Percentiles rank a stretch among this genome's conserved stretches.
These are phyloP conservation scores for Irpex rosettiformis DNA, from an alignment of 1,284 basidiomycete genomes.

Conservation along the genomic window DNA sequence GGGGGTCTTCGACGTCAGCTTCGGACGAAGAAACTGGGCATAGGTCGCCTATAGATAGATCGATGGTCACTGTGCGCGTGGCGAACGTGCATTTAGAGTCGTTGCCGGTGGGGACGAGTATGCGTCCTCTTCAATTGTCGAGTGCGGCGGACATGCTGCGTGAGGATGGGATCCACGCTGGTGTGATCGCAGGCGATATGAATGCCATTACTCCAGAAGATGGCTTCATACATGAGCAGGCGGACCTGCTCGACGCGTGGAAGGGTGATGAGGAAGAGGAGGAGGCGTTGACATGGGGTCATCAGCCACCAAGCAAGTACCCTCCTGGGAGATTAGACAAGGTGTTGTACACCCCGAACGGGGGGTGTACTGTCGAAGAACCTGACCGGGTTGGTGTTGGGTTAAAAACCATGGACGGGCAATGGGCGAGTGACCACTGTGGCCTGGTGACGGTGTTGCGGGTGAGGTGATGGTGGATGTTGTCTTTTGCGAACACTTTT, in stretches of 20 bases:
- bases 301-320: constrained; percentile 42
- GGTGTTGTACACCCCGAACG: constrained; percentile 49
- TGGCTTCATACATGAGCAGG: constrained; percentile 33
- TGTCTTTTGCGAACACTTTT: neutral
- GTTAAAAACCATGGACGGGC: constrained; percentile 34
- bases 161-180: constrained; percentile 44
- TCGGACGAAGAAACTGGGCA: constrained; percentile 10
- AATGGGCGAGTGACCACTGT: constrained; percentile 66
- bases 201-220: constrained; percentile 55
- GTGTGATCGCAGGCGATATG: constrained; percentile 67
- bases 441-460: constrained; percentile 50
- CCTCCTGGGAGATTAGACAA: constrained; percentile 59
- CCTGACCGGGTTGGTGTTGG: constrained; percentile 54
- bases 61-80: constrained; percentile 43
- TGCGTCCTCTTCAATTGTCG: constrained; percentile 50
- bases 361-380: constrained; percentile 44
- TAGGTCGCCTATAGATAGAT: neutral
- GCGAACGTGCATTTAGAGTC: constrained; percentile 73
- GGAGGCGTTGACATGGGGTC: constrained; percentile 62
- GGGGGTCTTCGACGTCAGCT: constrained; percentile 23
- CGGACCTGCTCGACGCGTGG: constrained; percentile 54
- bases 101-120: constrained; percentile 37
- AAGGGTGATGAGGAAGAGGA: constrained; percentile 33
- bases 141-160: constrained; percentile 46
- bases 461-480: constrained; percentile 27